Evolutionary conservation across 129 eudicot genomes (phyloP), one percentile per base, ranked within the genome.

Genomic region (Flaveria ramosissima): DNA sequence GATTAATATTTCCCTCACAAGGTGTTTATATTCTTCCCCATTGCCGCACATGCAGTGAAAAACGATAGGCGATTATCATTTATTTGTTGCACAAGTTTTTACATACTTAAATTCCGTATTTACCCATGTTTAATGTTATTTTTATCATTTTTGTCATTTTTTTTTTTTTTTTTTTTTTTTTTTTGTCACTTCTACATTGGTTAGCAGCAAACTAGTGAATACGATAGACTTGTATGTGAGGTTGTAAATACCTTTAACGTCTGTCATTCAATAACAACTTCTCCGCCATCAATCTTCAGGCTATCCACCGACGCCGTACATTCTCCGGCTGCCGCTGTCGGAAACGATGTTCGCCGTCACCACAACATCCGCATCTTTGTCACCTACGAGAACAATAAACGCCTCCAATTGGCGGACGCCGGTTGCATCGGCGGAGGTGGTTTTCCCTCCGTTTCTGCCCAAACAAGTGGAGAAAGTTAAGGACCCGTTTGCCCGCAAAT

Each of bases 391-490:
- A 9, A 36, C 23, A 7, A 4, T 42, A 19, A 46, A 67, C 26
- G 62, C 80, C 77, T 77, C 73, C 47, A 62, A 78, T 71, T 46
- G 42, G 47, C 83, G 81, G 20, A 19, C 77, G 21, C 53, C 68
- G 75, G 79, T 66, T 53, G 78, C 63, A 16, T 87, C 77, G 61
- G 88, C 89, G 13, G 53, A 74, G 72, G 76, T 70, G 66, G 74
- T 70, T 70, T 92, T 92, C 21, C 98, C 94, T 2, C 19, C 86
- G 26, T 92, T 92, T 83, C 83, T 92, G 36, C 98, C 98, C 27
- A 86, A 85, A 43, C 74, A 90, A 75, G 80, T 88, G 4, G 92
- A 88, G 30, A 80, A 75, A 55, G 80, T 92, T 60, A 88, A 77
- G 65, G 98, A 90, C 85, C 80, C 89, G 0, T 84, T 73, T 83